Base-by-base conservation (phyloP, 2,329 filamentous ascomycete genomes). In the Laburnicola sp. region DNA sequence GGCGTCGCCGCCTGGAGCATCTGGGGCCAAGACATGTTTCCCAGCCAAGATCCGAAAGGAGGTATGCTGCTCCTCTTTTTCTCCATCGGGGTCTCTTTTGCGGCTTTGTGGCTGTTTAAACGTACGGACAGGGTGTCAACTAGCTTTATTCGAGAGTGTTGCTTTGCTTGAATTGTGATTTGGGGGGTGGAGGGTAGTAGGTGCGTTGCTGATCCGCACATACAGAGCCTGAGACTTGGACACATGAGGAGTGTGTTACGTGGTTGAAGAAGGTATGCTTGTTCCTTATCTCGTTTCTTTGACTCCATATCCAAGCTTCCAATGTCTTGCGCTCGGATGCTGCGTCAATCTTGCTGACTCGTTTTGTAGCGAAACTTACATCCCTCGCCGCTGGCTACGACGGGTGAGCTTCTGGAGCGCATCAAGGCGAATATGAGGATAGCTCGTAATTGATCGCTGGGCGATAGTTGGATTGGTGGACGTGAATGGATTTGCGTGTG, bases 1-100 rank as follows among this genome's bases (percentile, higher is more conserved):
- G 90, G 88, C 2, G 91, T 88, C 2, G 88, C 91, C 11, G 85
- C 84, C 36, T 96, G 88, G 87, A 82, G 84, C 16, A 93, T 97
- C 63, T 95, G 88, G 86, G 91, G 91, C 50, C 81, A 84, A 46
- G 90, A 93, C 57, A 82, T 97, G 65, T 96, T 97, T 65, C 92
- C 92, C 0, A 73, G 82, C 3, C 78, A 85, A 58, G 91, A 96
- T 68, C 91, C 92, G n/a, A 89, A 78, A 26, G 91, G 91, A 53
- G 82, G 90, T 77, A 84, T 77, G 63, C 60, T 25, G 37, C n/a
- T 45, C 4, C 44, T 30, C 10, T 39, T 54, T 7, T 35, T 36
- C 41, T 27, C 27, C 7, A 49, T 42, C 27, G 11, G 34, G 3
- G 25, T 38, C 32, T 38, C n/a, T 21, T 22, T 44, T 2, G 26